A percentile compares a stretch with the other conserved stretches of the same genome.
Evolutionary conservation across 345 rosid genomes (phyloP).

Genomic region (Gossypium stocksii): DNA sequence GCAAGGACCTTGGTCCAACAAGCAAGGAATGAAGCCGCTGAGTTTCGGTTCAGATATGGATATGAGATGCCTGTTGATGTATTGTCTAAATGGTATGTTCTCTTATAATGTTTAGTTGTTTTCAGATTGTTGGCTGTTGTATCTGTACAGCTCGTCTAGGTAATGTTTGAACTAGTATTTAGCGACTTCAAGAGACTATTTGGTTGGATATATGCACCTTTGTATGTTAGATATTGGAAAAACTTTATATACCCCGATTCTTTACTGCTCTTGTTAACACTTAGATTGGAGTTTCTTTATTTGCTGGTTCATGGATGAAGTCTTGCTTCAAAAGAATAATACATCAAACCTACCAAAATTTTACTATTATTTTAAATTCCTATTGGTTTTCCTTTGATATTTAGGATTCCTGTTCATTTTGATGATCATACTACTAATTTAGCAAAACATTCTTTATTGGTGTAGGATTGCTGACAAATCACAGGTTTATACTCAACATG

Average conservation of each 20-base stretch:
- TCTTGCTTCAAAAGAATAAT: neutral
- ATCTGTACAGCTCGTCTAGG: conserved; percentile 1
- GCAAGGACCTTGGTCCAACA: conserved; percentile 96
- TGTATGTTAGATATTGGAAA: neutral
- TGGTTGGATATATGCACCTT: neutral
- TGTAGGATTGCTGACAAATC: conserved; percentile 96
- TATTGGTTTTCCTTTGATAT: neutral
- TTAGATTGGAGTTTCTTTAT: neutral
- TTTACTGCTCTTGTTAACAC: neutral
- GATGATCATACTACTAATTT: neutral
- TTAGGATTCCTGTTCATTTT: neutral
- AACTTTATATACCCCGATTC: no score
- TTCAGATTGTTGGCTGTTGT: neutral
- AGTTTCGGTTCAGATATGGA: conserved; percentile 89
- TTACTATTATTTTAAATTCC: neutral
- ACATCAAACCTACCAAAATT: neutral
- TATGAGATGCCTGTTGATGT: conserved; percentile 97
- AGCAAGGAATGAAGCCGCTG: conserved; percentile 98
- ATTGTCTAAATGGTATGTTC: conserved; percentile 55
- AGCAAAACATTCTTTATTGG: neutral
- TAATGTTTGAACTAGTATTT: neutral
- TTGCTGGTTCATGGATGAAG: neutral
- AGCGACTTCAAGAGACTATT: neutral
- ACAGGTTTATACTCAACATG: conserved; percentile 97
- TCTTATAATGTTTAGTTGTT: neutral